Evolutionary conservation across 2,329 filamentous ascomycete species (phyloP).

Genomic region (Drechslerella dactyloides): DNA sequence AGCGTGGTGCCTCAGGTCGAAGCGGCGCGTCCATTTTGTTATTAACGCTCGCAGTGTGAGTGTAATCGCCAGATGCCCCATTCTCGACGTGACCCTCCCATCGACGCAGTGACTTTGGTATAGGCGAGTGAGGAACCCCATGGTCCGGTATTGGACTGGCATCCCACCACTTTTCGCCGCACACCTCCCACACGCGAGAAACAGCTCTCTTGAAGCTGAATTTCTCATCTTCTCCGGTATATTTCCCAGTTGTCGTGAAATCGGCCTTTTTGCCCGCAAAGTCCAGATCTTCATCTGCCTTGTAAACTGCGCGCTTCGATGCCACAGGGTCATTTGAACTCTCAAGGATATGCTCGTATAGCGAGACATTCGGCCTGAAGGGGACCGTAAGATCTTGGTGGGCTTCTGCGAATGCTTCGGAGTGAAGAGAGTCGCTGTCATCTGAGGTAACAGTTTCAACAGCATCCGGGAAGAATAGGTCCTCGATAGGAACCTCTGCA

Average conservation of each 20-base stretch:
- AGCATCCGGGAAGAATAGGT: slow-evolving; percentile 76
- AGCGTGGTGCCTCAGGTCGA: slow-evolving; percentile 30
- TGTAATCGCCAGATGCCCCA: not conserved
- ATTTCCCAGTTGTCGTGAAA: slow-evolving; percentile 71
- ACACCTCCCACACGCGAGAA: slow-evolving; percentile 83
- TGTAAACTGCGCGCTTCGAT: slow-evolving; percentile 37
- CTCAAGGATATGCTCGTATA: slow-evolving; percentile 60
- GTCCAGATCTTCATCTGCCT: slow-evolving; percentile 41
- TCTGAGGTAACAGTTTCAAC: slow-evolving; percentile 56
- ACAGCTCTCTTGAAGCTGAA: slow-evolving; percentile 81
- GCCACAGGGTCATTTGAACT: slow-evolving; percentile 25
- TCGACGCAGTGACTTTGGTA: slow-evolving; percentile 31
- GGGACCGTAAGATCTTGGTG: slow-evolving; percentile 79
- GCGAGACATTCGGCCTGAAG: slow-evolving; percentile 78
- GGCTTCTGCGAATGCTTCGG: slow-evolving; percentile 74
- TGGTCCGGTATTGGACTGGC: not conserved
- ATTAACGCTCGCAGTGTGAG: not conserved
- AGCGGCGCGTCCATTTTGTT: slow-evolving; percentile 4
- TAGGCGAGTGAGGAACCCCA: slow-evolving; percentile 28
- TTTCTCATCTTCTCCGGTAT: slow-evolving; percentile 80
- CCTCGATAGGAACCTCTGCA: slow-evolving; percentile 72
- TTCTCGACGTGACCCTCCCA: slow-evolving; percentile 23
- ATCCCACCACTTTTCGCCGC: slow-evolving; percentile 71
- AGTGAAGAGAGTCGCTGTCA: slow-evolving; percentile 65
- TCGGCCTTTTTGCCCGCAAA: slow-evolving; percentile 61